Evolutionary conservation across 2,329 filamentous ascomycete genomes (phyloP).

Genomic region (Alternaria longipes): DNA sequence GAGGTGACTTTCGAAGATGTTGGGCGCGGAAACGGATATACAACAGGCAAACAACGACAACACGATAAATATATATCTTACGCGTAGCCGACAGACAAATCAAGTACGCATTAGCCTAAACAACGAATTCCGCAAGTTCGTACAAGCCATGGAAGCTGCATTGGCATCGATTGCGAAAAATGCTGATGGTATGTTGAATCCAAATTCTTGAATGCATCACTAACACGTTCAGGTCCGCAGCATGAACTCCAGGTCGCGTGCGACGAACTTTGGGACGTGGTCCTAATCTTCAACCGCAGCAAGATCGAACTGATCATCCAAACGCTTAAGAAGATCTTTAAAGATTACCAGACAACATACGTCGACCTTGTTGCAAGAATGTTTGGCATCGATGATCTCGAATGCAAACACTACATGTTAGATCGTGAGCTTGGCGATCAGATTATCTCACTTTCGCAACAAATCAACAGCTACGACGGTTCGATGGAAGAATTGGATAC

Average conservation of each 20-base stretch:
- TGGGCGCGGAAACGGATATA: neutral
- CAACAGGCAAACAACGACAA: neutral
- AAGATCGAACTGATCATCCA: neutral
- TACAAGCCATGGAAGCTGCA: neutral
- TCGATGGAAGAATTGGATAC: constrained; percentile 1
- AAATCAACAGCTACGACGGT: neutral
- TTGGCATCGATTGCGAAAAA: neutral
- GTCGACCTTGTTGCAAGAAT: neutral
- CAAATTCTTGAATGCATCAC: neutral
- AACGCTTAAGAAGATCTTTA: neutral
- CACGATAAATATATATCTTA: neutral
- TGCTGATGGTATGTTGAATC: accelerated
- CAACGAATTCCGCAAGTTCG: neutral
- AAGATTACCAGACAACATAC: neutral
- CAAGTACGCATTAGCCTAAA: neutral
- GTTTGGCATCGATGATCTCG: neutral
- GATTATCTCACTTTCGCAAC: constrained; percentile 10
- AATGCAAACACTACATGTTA: neutral
- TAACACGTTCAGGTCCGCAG: constrained; percentile 2
- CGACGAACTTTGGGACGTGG: neutral
- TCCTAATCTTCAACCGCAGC: neutral
- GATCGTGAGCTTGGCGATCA: constrained; percentile 14
- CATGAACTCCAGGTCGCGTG: neutral
- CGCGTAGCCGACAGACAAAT: neutral
- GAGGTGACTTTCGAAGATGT: neutral